Base-by-base conservation (phyloP, 345 rosid species). In the Boechera stricta region DNA sequence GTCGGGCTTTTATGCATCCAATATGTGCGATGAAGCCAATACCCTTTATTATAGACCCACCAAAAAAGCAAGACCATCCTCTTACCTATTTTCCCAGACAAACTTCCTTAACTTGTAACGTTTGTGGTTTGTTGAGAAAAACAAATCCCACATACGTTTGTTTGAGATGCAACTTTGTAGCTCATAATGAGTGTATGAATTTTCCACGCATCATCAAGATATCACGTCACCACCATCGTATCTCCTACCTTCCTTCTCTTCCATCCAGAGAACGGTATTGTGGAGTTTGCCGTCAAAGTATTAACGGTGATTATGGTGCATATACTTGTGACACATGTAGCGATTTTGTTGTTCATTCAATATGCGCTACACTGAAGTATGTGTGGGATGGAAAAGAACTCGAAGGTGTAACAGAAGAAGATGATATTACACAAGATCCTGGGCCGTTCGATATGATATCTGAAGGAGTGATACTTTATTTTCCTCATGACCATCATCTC, bases 101-200 rank as follows among this genome's bases (percentile, higher is more conserved):
- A 47, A 15, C 21, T 2, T 15, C 9, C 0, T 47, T 47, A 6
- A 47, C 51, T 47, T 47, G 51, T 47, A 47, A 47, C 21, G 21
- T 47, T 47, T 47, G 51, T 47, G 51, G 51, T 47, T 47, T 47
- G 8, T 47, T 47, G 51, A 47, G 51, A 47, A 47, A 15, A 47
- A n/a, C 0, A n/a, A 2, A 47, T 47, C 51, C 51, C 51, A 47
- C 51, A 8, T 47, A 47, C 51, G 21, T 47, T 15, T 47, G 51
- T 47, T 0, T 47, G 21, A 47, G 51, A 47, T 47, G 51, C 21
- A 47, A 47, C 51, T 47, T 47, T 47, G 51, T 6, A n/a, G 21
- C 9, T 47, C 51, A 47, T 47, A 6, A 15, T 47, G 21, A 15
- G 5, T 47, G 51, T 47, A 47, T 47, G 51, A 15, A n/a, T 47